Evolutionary conservation across 2,329 filamentous ascomycete genomes (phyloP), one percentile per base, ranked within the genome.

Genomic region (Pseudocercospora fijiensis): DNA sequence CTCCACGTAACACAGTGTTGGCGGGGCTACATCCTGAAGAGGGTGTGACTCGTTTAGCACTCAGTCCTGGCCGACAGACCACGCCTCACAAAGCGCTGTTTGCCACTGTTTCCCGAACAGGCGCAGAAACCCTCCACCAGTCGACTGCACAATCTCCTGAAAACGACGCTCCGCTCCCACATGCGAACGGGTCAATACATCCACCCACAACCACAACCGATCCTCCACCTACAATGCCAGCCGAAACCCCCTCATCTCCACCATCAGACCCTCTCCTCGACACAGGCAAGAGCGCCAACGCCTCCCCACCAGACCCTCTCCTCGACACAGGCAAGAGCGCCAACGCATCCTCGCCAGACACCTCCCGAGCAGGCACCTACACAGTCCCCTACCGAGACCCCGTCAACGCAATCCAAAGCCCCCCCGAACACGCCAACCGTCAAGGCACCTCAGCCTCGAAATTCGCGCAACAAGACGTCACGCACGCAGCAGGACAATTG

Each of bases 401-500:
- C 27, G 58, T 59, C 6, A 75, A 71, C 20, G 78, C 76, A 11
- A 76, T 75, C 13, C 69, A 74, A 2, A 77, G 75, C 11, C 78
- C 79, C 18, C 77, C 77, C 4, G 58, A 58, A 8, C 72, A 74
- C 13, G 60, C 57, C 49, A 53, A 53, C 41, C 67, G 75, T 28
- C 58, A 72, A 61, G 80, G 80, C 60, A 82, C 80, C 4, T 78
- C 78, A 13, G 70, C 74, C 16, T 77, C 77, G 5, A 75, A 76
- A 26, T 79, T 74, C 68, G 76, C 75, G 57, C 78, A 79, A 55
- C 80, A 82, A 69, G 60, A 70, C 30, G 66, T 71, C 13, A 82
- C 81, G 3, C 80, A 82, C 68, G 80, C 80, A 20, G 69, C 74
- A 2, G 79, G 79, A 24, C 75, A 78, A 60, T 71, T 81, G 24